These are phyloP conservation scores for Evansstolkia leycettana DNA, from an alignment of 495 filamentous ascomycete species.

Conservation along the genomic window DNA sequence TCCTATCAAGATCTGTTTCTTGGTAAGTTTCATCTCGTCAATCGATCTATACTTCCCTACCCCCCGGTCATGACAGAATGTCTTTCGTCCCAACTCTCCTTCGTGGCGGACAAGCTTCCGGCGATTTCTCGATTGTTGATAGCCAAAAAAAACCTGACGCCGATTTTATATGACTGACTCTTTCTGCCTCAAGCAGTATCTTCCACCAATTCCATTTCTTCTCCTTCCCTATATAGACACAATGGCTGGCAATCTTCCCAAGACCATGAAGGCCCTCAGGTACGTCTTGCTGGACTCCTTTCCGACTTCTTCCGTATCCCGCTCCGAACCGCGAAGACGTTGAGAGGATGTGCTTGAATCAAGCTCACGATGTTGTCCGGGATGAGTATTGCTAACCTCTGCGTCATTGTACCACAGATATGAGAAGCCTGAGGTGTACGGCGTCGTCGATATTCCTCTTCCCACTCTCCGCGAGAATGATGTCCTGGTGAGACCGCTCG, in stretches of 20 bases:
- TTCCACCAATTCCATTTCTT: background rate
- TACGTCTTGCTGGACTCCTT: slow-evolving; percentile 14
- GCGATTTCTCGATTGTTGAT: background rate
- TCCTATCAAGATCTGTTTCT: background rate
- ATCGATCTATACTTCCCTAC: too few relatives aligned
- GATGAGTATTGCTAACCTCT: background rate
- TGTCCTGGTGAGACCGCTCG: slow-evolving; percentile 31
- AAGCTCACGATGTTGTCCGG: background rate
- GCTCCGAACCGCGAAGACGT: too few relatives aligned
- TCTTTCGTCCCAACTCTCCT: too few relatives aligned
- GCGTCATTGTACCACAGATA: slow-evolving; percentile 30
- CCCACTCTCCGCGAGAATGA: slow-evolving; percentile 47
- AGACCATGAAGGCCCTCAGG: slow-evolving; percentile 50
- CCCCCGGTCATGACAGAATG: too few relatives aligned
- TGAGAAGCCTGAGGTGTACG: slow-evolving; percentile 46
- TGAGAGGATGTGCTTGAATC: background rate
- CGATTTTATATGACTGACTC: background rate
- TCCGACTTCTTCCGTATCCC: too few relatives aligned
- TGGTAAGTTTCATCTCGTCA: too few relatives aligned
- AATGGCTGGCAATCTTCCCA: slow-evolving; percentile 27
- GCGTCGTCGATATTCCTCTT: slow-evolving; percentile 47
- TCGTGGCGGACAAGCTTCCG: too few relatives aligned
- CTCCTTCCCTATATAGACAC: slow-evolving; percentile 3
- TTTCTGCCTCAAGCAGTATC: background rate
- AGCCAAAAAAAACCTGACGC: too few relatives aligned